Conservation (phyloP, 2,329 filamentous ascomycete species). For the Sclerotinia borealis region DNA sequence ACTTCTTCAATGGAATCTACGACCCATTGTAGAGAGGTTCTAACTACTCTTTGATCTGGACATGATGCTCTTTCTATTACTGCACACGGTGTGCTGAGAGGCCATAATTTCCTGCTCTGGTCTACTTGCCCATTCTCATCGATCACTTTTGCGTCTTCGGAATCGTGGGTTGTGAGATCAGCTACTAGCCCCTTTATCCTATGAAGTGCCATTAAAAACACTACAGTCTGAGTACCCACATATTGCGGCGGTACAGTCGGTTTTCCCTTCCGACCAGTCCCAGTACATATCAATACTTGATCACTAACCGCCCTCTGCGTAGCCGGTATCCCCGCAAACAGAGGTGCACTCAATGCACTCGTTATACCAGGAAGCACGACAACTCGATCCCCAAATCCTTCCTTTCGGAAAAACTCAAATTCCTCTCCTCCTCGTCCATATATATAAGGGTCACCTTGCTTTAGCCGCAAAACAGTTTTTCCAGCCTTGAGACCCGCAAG, state of each 20-base stretch:
- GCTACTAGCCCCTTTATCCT: conserved; percentile 67
- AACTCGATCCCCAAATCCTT: conserved; percentile 59
- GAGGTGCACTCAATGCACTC: conserved; percentile 75
- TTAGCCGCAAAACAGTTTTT: conserved; percentile 78
- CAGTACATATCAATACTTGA: conserved; percentile 92
- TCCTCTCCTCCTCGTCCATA: conserved; percentile 95
- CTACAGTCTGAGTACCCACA: conserved; percentile 70
- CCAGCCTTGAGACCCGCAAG: conserved; percentile 63
- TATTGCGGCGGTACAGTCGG: conserved; percentile 77
- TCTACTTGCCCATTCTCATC: conserved; percentile 29
- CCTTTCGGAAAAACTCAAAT: conserved; percentile 70
- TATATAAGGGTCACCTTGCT: conserved; percentile 95
- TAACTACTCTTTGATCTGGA: conserved; percentile 86
- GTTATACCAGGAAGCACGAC: conserved; percentile 85
- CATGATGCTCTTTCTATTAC: conserved; percentile 92
- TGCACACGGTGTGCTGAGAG: conserved; percentile 74
- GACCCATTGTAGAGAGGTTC: conserved; percentile 76
- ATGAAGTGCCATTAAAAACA: conserved; percentile 94
- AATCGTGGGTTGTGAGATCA: conserved; percentile 51
- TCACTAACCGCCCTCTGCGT: conserved; percentile 89
- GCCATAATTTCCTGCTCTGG: conserved; percentile 53
- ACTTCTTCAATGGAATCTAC: conserved; percentile 79
- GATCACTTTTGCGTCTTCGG: conserved; percentile 33
- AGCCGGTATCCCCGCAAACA: conserved; percentile 81
- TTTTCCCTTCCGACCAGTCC: conserved; percentile 85